Base-by-base conservation (phyloP, 257 asterid genomes). In the Asclepias syriaca region DNA sequence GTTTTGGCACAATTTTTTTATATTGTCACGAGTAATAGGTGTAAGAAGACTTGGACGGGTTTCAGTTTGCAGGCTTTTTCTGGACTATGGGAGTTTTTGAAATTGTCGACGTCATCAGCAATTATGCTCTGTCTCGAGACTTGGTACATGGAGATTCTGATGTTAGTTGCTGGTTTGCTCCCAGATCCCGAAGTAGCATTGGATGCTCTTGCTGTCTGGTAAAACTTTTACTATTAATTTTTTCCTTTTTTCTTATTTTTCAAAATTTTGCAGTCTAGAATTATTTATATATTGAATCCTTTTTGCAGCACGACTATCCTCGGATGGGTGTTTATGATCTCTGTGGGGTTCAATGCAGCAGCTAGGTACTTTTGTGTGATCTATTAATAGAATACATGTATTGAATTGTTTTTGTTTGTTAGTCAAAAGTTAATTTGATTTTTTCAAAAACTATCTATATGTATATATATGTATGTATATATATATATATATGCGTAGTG, bases 331-430 rank as follows among this genome's bases (percentile, higher is more conserved):
- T 81, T 70, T 32, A 81, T 74, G 85, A 74, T 81, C 18, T 68
- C 85, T 3, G 78, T 77, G 3, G 85, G 85, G 0, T 81, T 81
- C 80, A 81, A 81, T 67, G 85, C 82, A 4, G 81, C 84, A 19
- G 82, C 79, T 49, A 81, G 85, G 85, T 81, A 51, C 34, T 29
- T 29, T 2, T 63, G 79, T 66, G 32, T 43, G 48, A 43, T 8
- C 11, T 43, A 59, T 53, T 49, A 27, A 16, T n/a, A 2, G 5
- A 53, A 19, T 18, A 11, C 16, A 34, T 34, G 5, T 64, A 12
- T 19, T 7, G 19, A 0, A 40, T 40, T 1, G 10, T 9, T 43
- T 43, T 7, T 43, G 48, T 43, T 43, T 43, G 48, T 7, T 43
- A 0, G 48, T 43, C 48, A 43, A 43, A 43, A 43, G 2, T 40